Evolutionary conservation across 2,329 filamentous ascomycete genomes (phyloP).

Genomic region (Calonectria pseudoreteaudii): DNA sequence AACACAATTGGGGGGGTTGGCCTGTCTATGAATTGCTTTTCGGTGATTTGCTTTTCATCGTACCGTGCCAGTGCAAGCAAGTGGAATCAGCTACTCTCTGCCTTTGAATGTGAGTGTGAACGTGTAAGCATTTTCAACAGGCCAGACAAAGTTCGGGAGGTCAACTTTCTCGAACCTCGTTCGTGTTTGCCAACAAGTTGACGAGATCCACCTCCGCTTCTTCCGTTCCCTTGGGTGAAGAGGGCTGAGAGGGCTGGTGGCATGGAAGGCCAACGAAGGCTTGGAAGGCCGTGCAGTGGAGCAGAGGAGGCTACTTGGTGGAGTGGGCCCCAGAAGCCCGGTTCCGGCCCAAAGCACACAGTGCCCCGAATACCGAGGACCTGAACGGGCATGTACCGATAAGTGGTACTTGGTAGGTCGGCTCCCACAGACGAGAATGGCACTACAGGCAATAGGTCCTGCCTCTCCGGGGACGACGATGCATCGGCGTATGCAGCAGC

Average conservation of each 20-base stretch:
- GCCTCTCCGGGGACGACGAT: not conserved
- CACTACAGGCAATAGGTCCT: not conserved
- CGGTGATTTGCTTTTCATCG: not conserved
- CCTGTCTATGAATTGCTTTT: not conserved
- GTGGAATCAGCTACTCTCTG: not conserved
- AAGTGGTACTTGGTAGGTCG: not conserved
- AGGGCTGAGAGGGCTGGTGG: not conserved
- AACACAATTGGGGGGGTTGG: not conserved
- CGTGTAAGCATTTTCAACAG: not conserved
- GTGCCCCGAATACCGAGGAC: slow-evolving; percentile 3
- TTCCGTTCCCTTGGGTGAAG: slow-evolving; percentile 2
- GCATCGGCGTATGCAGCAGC: slow-evolving; percentile 3
- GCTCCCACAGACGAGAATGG: not conserved
- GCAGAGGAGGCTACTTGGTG: not conserved
- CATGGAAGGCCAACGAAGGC: not conserved
- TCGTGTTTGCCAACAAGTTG: slow-evolving; percentile 13
- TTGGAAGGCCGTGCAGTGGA: slow-evolving; percentile 2
- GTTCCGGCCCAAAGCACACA: slow-evolving; percentile 12
- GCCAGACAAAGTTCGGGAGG: not conserved
- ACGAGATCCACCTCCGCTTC: slow-evolving; percentile 8
- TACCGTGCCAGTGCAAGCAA: not conserved
- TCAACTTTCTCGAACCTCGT: not conserved
- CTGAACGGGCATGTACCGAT: slow-evolving; percentile 13
- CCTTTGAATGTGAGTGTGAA: not conserved
- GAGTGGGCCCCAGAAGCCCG: not conserved